Base-by-base conservation (phyloP, 2,329 filamentous ascomycete genomes). In the Aspergillus sp. region DNA sequence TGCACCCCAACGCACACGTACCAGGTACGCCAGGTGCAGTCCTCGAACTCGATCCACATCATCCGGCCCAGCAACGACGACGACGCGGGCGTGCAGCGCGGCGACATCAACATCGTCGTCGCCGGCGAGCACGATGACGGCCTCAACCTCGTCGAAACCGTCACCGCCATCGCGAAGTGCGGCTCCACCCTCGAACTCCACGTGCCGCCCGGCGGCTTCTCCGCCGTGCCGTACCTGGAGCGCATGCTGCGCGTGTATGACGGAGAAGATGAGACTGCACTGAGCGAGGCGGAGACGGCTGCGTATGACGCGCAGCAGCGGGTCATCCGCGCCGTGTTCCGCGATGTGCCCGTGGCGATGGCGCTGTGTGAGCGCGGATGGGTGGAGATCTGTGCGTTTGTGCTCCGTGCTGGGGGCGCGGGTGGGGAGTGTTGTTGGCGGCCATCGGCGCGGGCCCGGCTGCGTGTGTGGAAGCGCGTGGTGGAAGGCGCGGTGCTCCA, bases 21-120 rank as follows among this genome's bases (percentile, higher is more conserved):
- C 71, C 77, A 79, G 53, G 70, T 87, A 47, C 82, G 83, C 59
- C 83, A 87, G 67, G 83, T 87, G 48, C 83, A 84, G 60, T 86
- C 84, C 14, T 86, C 84, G 21, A 87, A 87, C 59, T 83, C 81
- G 32, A 74, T 87, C 51, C 81, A 82, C 66, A 64, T 86, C 34
- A 71, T 82, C 20, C 71, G 71, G 46, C 76, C 78, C 4, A 75
- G 74, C 51, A 62, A 68, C 19, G 64, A 19, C 17, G 40, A 20
- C 40, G 6, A 2, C 57, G 58, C n/a, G n/a, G n/a, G 58, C 2
- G 66, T 61, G 21, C 59, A 58, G 7, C 54, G 58, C 10, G 63
- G 57, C 6, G 66, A 68, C 43, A 64, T 68, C 60, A 66, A 63
- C 36, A 57, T 64, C 45, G 58, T 68, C 16, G 61, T 47, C 20